Evolutionary conservation across 208 protist species (phyloP).

Genomic region (Trypanosoma caninum): DNA sequence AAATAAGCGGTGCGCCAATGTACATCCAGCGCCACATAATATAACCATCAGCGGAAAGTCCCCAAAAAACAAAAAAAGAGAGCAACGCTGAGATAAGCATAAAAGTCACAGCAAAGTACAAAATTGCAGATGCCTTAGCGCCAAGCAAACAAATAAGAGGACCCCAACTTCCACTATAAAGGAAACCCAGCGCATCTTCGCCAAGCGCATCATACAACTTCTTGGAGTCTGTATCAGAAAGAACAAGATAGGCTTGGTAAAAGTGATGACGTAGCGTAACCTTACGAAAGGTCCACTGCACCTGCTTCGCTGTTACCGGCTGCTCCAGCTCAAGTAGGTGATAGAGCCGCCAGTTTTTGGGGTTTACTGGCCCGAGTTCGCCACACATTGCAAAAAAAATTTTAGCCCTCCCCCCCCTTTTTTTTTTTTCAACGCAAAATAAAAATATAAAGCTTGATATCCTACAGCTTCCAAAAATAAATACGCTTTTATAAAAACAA

Average conservation of each 20-base stretch:
- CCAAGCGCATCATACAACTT: slow-evolving; percentile 79
- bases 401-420: slow-evolving; percentile 2
- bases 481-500: neutral
- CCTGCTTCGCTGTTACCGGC: slow-evolving; percentile 64
- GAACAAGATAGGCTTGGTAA: slow-evolving; percentile 80
- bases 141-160: slow-evolving; percentile 69
- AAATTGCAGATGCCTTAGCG: slow-evolving; percentile 35
- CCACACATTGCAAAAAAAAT: slow-evolving; percentile 1
- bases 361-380: slow-evolving; percentile 9
- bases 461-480: too few relatives aligned
- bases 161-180: slow-evolving; percentile 82
- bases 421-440: slow-evolving; percentile 12
- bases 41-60: slow-evolving; percentile 33
- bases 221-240: slow-evolving; percentile 75
- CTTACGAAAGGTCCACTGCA: slow-evolving; percentile 86
- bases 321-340: slow-evolving; percentile 73
- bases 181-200: slow-evolving; percentile 81
- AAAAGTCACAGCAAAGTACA: slow-evolving; percentile 63
- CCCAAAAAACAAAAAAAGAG: slow-evolving; percentile 73
- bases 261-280: slow-evolving; percentile 86
- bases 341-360: slow-evolving; percentile 78
- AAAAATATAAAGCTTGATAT: too few relatives aligned
- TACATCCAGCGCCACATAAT: slow-evolving; percentile 39
- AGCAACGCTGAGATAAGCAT: slow-evolving; percentile 50
- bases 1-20: slow-evolving; percentile 53